Evolutionary conservation across 1,284 basidiomycete genomes (phyloP).

Genomic region (Marasmius fiardii): DNA sequence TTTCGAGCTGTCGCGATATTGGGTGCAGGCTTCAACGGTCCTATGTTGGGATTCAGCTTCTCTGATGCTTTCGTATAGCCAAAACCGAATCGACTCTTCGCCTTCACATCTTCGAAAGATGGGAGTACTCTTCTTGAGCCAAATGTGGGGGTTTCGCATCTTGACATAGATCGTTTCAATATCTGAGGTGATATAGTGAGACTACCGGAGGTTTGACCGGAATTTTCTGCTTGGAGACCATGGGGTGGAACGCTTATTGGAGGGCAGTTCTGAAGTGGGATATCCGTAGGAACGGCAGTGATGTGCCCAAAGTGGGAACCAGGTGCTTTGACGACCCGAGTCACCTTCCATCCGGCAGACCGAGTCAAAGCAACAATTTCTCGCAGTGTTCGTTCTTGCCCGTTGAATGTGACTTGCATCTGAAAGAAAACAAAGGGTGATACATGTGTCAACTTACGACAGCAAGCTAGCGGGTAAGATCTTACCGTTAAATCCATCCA

Average conservation of each 20-base stretch:
- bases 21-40: conserved; percentile 11
- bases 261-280: conserved; percentile 32
- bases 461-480: neutral
- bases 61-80: conserved; percentile 21
- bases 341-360: conserved; percentile 66
- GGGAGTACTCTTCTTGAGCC: conserved; percentile 45
- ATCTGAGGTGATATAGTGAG: conserved; percentile 19
- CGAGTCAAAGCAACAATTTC: conserved; percentile 55
- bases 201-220: neutral
- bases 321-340: conserved; percentile 52
- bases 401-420: conserved; percentile 73
- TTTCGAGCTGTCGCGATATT: conserved; percentile 7
- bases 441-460: conserved; percentile 8
- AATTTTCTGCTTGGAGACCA: conserved; percentile 22
- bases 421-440: conserved; percentile 23
- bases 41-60: conserved; percentile 4
- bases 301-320: conserved; percentile 67
- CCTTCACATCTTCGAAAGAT: conserved; percentile 37
- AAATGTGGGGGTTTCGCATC: conserved; percentile 56
- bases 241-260: conserved; percentile 24
- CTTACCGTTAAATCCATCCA: conserved; percentile 70
- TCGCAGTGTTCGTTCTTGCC: conserved; percentile 67
- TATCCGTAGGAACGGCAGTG: conserved; percentile 53
- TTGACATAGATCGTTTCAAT: conserved; percentile 37
- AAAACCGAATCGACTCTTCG: conserved; percentile 34